Evolutionary conservation across 2,329 filamentous ascomycete genomes (phyloP), one percentile per base, ranked within the genome.

Genomic region (Penicillium sclerotiorum): DNA sequence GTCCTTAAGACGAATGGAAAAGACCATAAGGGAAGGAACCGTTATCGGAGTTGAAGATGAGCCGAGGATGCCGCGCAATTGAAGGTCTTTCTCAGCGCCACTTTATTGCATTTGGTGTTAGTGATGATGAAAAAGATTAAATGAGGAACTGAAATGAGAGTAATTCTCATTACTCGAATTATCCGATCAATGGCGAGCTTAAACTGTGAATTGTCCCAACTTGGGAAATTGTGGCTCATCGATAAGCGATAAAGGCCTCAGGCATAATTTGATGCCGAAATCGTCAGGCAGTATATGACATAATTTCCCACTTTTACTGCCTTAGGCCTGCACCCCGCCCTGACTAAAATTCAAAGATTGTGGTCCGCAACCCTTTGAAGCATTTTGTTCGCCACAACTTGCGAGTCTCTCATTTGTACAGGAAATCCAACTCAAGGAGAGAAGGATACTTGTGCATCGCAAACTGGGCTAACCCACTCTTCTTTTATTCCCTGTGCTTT

Each of bases 321-420:
- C 61, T 63, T 44, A 62, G 61, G 60, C 56, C 13, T 12, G 20
- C 48, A 65, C 60, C 59, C 57, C 59, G 57, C 60, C 58, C 49
- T 63, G 56, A 60, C 59, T 59, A 69, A 65, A 68, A 63, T 59
- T 59, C 58, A 61, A 61, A 62, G 59, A 62, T 62, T 62, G 56
- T 50, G 40, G 42, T 55, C 57, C 54, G 52, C 50, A 52, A 55
- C 58, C 39, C 47, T 55, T 53, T n/a, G 22, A 22, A 25, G 38
- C 47, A 50, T 33, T 53, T 56, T 53, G 42, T 45, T 54, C 52
- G 46, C 43, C 27, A 50, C 45, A 47, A 43, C 40, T 43, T 43
- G 30, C 28, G 17, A 32, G 25, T 43, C 40, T 27, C 40, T 33
- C 33, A 20, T 32, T 43, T 17, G 28, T 18, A 43, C 27, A 43